phyloP scores from a whole-genome alignment of 306 rosid species.

The Trifolium subterraneum region DNA sequence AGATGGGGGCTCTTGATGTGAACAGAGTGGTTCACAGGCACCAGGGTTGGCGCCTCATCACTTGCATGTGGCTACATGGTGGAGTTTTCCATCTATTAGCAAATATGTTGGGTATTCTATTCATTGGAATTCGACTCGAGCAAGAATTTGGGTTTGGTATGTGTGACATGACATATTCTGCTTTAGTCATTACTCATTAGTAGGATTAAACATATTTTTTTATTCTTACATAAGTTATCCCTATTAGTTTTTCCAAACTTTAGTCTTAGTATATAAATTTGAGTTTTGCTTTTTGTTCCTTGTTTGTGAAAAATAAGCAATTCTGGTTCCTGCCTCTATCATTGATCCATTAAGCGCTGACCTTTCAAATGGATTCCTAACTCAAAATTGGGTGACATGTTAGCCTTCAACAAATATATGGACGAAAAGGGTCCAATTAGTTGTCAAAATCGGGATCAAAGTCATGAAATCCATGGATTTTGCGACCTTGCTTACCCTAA shows the following conservation, averaged over 20 bases:
- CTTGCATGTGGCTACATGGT: slow-evolving; percentile 93
- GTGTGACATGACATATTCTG: slow-evolving; percentile 40
- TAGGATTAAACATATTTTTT: background rate
- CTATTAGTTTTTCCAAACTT: background rate
- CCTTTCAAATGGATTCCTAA: background rate
- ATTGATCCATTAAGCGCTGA: background rate
- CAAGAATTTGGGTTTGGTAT: slow-evolving; percentile 96
- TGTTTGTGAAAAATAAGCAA: background rate
- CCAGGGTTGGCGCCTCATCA: slow-evolving; percentile 92
- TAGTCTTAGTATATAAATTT: slow-evolving; percentile 10
- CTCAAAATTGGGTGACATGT: background rate
- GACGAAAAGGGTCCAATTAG: too few species aligned
- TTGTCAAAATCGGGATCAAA: too few species aligned
- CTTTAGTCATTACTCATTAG: background rate
- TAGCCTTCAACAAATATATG: background rate
- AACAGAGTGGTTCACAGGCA: slow-evolving; percentile 63
- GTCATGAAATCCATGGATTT: too few species aligned
- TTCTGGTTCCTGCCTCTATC: background rate
- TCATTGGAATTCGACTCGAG: slow-evolving; percentile 94
- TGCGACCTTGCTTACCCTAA: too few species aligned
- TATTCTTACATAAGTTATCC: background rate
- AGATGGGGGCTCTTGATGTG: slow-evolving; percentile 94
- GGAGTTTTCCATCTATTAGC: slow-evolving; percentile 89
- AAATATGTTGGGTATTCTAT: slow-evolving; percentile 88
- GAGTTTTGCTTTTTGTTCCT: background rate